Percentiles rank a stretch among this genome's conserved stretches.
Conservation (phyloP, 139 green algal genomes). For the Coelastrella sp. region DNA sequence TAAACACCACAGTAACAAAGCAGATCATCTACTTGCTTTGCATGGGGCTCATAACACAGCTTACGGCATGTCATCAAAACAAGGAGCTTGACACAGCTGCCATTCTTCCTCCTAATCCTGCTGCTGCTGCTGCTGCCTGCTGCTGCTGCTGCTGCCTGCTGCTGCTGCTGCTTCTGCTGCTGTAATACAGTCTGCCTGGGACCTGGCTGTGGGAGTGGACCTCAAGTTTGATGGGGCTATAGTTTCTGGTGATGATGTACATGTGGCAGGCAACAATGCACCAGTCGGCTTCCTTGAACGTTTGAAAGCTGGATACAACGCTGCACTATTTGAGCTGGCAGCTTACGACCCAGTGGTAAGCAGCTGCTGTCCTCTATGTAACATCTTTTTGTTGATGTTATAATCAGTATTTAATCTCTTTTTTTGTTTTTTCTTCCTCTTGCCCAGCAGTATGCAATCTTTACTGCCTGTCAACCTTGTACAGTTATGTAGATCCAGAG, state of each 20-base stretch:
- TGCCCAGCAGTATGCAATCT: no score
- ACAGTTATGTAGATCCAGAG: no score
- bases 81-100: not conserved
- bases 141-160: not conserved
- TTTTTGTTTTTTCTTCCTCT: not conserved
- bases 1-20: not conserved
- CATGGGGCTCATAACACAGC: no score
- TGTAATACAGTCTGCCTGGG: not conserved
- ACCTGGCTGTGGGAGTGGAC: not conserved
- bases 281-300: not conserved
- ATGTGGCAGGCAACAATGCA: not conserved
- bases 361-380: not conserved
- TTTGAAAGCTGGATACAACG: not conserved
- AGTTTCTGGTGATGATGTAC: not conserved
- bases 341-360: not conserved
- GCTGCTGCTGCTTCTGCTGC: slow-evolving; percentile 2
- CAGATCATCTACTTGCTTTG: no score
- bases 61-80: not conserved
- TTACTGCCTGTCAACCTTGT: no score
- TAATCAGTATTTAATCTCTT: not conserved
- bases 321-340: not conserved
- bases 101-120: not conserved
- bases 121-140: not conserved
- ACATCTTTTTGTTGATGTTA: not conserved
- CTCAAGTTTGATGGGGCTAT: not conserved